Evolutionary conservation across 73 alveolate species (phyloP).

Genomic region (Stentor coeruleus): DNA sequence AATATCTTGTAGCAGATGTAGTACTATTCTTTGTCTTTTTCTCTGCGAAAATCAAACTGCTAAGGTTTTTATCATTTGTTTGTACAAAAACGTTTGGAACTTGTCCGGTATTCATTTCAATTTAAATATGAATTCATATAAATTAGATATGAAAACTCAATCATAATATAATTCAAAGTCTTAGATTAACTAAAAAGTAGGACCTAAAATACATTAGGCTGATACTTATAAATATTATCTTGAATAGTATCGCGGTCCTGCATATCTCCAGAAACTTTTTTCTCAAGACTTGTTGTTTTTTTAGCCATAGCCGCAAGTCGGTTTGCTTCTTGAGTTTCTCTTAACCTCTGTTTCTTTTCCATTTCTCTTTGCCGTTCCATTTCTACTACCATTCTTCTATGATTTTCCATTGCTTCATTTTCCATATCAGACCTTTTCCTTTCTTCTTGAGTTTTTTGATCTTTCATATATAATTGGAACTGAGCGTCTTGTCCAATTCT

Average conservation of each 20-base stretch:
- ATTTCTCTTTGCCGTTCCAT: constrained; percentile 6
- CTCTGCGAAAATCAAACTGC: too few relatives aligned
- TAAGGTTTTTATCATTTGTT: too few relatives aligned
- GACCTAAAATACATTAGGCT: constrained; percentile 5
- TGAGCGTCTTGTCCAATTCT: neutral
- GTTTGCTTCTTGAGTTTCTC: neutral
- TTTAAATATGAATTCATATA: too few relatives aligned
- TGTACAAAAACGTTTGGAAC: too few relatives aligned
- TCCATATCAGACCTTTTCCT: neutral
- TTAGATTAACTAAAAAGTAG: too few relatives aligned
- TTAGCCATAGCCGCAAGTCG: constrained; percentile 13
- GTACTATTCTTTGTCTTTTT: too few relatives aligned
- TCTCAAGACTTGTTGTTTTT: neutral
- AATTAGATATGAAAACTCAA: too few relatives aligned
- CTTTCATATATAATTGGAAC: neutral
- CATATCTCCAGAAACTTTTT: neutral
- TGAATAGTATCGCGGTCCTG: neutral
- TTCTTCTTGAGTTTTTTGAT: neutral
- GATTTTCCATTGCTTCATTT: neutral
- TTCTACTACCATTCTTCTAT: constrained; percentile 3
- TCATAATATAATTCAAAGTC: too few relatives aligned
- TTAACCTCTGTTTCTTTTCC: neutral
- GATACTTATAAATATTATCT: neutral
- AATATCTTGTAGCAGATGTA: too few relatives aligned
- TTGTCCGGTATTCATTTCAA: too few relatives aligned